Conservation (phyloP, 352 stramenopile species). For the Phytophthora colocasiae region DNA sequence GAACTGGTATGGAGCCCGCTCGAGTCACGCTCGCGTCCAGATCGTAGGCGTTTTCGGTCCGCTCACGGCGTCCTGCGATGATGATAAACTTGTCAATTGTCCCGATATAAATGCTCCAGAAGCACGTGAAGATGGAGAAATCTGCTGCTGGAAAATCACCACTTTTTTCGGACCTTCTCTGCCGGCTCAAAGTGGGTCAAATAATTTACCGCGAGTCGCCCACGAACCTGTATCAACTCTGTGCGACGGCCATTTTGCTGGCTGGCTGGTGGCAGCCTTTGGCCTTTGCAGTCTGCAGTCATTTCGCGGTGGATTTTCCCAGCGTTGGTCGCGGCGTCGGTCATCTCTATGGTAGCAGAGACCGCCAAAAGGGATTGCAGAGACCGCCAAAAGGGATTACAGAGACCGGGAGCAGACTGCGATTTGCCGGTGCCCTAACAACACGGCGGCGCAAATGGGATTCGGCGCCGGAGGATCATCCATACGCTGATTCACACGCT, state of each 20-base stretch:
- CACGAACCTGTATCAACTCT: not conserved
- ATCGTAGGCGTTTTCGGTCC: not conserved
- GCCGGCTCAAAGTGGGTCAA: not conserved
- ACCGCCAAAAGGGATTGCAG: constrained; percentile 15
- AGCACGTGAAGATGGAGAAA: too few relatives aligned
- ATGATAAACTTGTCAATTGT: not conserved
- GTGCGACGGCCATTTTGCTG: constrained; percentile 4
- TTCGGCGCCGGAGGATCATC: not conserved
- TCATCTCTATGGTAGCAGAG: constrained; percentile 16
- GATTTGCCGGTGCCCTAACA: constrained; percentile 17
- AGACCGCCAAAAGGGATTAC: constrained; percentile 14
- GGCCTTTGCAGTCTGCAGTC: not conserved
- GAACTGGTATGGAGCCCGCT: constrained; percentile 13
- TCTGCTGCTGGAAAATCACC: constrained; percentile 12
- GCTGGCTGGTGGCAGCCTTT: constrained; percentile 10
- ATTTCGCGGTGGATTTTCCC: constrained; percentile 22
- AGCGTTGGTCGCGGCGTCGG: constrained; percentile 5
- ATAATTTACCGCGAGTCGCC: not conserved
- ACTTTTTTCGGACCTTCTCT: not conserved
- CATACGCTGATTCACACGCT: constrained; percentile 12
- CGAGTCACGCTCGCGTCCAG: not conserved
- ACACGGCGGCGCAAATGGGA: not conserved
- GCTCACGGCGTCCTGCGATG: not conserved
- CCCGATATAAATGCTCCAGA: too few relatives aligned
- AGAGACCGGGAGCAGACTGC: not conserved